Base-by-base conservation (phyloP, 805 yeast species). In the Wickerhamomyces canadensis region DNA sequence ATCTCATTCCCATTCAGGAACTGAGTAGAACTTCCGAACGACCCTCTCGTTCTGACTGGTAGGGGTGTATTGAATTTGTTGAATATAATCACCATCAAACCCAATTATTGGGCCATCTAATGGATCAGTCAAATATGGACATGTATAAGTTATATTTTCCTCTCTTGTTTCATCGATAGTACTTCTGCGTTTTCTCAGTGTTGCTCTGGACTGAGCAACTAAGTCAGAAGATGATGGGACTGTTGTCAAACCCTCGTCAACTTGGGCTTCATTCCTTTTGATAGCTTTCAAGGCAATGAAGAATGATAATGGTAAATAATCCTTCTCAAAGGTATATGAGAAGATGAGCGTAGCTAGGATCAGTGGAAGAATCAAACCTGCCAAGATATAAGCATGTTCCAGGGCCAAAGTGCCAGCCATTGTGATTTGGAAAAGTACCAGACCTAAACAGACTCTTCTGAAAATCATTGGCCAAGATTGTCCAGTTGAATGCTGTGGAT, bases 401-500 rank as follows among this genome's bases (percentile, higher is more conserved):
- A 86, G 68, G 1, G 85, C 88, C 46, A 91, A 68, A 2, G 95
- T 80, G 5, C 98, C 98, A 2, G 91, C 91, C 86, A 89, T 88
- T 25, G 96, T 87, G 35, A 91, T 61, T 58, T 93, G 98, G 58
- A 93, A 87, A 15, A 91, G 67, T 19, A 84, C 61, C 22, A 91
- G 61, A 0, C 98, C 98, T 34, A 88, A 52, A 38, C 84, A 77
- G 0, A 89, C 78, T 47, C 98, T 71, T 52, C 96, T 70, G 51
- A 84, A 82, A 7, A 91, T 80, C 46, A 89, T 68, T 1, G 96
- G 95, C 98, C 97, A 91, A 3, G 89, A 89, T 55, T 84, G 85
- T 1, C 98, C 98, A 0, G 96, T 93, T 0, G 97, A 88, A 62
- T 91, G 98, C 31, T 93, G 96, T 4, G 95, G 89, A 59, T 91